phyloP scores from a whole-genome alignment of 179 eudicot species.

The Silene vulgaris region DNA sequence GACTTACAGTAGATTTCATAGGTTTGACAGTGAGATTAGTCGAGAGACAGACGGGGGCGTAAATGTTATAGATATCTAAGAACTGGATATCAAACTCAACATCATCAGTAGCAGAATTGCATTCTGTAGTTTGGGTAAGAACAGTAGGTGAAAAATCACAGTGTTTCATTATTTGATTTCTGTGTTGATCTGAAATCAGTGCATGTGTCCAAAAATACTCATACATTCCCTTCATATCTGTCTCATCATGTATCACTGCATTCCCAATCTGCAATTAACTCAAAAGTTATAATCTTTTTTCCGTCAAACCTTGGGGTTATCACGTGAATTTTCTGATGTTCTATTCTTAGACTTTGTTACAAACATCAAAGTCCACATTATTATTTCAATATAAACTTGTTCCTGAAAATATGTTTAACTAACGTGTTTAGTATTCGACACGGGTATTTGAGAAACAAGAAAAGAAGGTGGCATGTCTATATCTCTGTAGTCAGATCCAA shows the following conservation, averaged over 20 bases:
- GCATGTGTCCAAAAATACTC: slow-evolving; percentile 55
- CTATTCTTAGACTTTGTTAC: too few species aligned
- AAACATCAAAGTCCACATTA: too few species aligned
- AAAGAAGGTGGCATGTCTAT: too few species aligned
- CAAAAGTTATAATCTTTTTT: background rate
- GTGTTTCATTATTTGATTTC: slow-evolving; percentile 27
- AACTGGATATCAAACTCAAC: slow-evolving; percentile 28
- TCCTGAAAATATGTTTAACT: too few species aligned
- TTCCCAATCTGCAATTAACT: slow-evolving; percentile 53
- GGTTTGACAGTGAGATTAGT: slow-evolving; percentile 25
- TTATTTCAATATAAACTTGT: too few species aligned
- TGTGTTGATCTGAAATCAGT: slow-evolving; percentile 49
- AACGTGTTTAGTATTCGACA: too few species aligned
- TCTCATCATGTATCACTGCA: slow-evolving; percentile 49
- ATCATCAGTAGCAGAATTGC: slow-evolving; percentile 25
- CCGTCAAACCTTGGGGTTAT: too few species aligned
- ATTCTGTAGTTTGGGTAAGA: slow-evolving; percentile 19
- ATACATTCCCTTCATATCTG: slow-evolving; percentile 35
- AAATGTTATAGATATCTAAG: slow-evolving; percentile 54
- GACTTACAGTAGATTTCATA: slow-evolving; percentile 36
- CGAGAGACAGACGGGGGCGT: slow-evolving; percentile 48
- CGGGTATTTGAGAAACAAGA: too few species aligned
- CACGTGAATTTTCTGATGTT: too few species aligned
- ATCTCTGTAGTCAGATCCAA: background rate
- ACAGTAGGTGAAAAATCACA: slow-evolving; percentile 46